A percentile compares a stretch with the other conserved stretches of the same genome.
phyloP scores from a whole-genome alignment of 2,329 filamentous ascomycete species.

The Sporothrix pseudoabietina region DNA sequence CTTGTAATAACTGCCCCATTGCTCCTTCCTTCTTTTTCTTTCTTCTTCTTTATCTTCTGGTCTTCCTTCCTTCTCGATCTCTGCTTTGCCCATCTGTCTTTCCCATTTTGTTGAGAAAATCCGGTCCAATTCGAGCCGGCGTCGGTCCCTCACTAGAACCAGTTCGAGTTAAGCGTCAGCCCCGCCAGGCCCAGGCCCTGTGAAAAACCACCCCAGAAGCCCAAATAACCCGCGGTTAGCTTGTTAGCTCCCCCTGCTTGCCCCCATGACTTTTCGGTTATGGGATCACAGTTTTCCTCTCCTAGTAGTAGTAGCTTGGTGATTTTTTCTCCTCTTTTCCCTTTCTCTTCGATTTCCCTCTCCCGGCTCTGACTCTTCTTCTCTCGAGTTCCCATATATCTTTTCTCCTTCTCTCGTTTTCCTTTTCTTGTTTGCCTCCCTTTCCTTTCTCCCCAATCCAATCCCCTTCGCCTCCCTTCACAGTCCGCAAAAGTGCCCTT shows the following conservation, averaged over 20 bases:
- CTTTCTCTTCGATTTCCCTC: background rate
- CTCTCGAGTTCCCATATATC: background rate
- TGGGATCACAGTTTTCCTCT: constrained; percentile 11
- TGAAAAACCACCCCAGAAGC: background rate
- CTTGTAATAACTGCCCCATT: background rate
- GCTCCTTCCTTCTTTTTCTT: background rate
- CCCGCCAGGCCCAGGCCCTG: background rate
- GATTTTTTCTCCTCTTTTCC: background rate
- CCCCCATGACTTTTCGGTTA: constrained; percentile 10
- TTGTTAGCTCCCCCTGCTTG: background rate
- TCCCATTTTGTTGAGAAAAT: constrained; percentile 18
- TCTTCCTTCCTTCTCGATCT: background rate
- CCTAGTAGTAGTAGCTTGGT: background rate
- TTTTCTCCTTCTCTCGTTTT: background rate
- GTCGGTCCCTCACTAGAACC: constrained; percentile 7
- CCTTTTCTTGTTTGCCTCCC: background rate
- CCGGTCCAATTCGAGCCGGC: background rate
- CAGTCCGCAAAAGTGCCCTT: background rate
- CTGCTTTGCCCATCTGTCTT: background rate
- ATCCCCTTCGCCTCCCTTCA: background rate
- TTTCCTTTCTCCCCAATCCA: background rate
- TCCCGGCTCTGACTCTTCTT: constrained; percentile 13
- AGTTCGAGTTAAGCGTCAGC: constrained; percentile 9
- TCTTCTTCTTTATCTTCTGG: background rate
- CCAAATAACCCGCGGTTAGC: constrained; percentile 11